Conservation (phyloP, 2,329 filamentous ascomycete genomes). For the Cladosporium austrohemisphaericum region DNA sequence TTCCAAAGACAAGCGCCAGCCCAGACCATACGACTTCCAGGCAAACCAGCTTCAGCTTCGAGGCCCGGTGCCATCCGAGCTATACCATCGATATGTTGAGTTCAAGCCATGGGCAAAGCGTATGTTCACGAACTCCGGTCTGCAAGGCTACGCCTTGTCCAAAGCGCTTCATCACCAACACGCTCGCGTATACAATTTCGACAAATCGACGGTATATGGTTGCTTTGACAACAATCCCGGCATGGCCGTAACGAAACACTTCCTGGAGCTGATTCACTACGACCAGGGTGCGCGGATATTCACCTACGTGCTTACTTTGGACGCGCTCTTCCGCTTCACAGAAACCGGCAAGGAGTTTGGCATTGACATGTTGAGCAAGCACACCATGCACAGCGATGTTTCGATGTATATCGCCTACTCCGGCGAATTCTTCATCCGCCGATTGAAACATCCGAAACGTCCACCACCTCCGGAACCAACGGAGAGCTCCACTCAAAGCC, state of each 20-base stretch:
- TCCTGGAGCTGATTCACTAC: conserved; percentile 81
- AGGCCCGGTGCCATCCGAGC: conserved; percentile 72
- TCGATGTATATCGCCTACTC: conserved; percentile 86
- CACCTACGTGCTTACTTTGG: conserved; percentile 86
- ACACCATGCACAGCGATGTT: conserved; percentile 95
- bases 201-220: conserved; percentile 70
- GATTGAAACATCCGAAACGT: conserved; percentile 52
- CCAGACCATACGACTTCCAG: conserved; percentile 74
- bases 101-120: conserved; percentile 85
- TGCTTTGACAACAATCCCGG: conserved; percentile 58
- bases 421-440: conserved; percentile 86
- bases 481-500: conserved; percentile 39
- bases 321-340: conserved; percentile 83
- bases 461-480: conserved; percentile 42
- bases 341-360: conserved; percentile 95
- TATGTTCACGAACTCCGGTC: conserved; percentile 76
- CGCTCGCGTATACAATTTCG: conserved; percentile 82
- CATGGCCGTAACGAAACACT: conserved; percentile 68
- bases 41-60: conserved; percentile 84
- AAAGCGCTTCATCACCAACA: conserved; percentile 89
- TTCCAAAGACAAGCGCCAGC: conserved; percentile 44
- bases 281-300: conserved; percentile 83
- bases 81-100: conserved; percentile 92
- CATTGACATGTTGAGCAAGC: conserved; percentile 87
- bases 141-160: conserved; percentile 77